Percentiles rank a stretch among this genome's conserved stretches.
These are phyloP conservation scores for Vaccinium myrtillus DNA, from an alignment of 148 eudicot genomes.

Conservation along the genomic window DNA sequence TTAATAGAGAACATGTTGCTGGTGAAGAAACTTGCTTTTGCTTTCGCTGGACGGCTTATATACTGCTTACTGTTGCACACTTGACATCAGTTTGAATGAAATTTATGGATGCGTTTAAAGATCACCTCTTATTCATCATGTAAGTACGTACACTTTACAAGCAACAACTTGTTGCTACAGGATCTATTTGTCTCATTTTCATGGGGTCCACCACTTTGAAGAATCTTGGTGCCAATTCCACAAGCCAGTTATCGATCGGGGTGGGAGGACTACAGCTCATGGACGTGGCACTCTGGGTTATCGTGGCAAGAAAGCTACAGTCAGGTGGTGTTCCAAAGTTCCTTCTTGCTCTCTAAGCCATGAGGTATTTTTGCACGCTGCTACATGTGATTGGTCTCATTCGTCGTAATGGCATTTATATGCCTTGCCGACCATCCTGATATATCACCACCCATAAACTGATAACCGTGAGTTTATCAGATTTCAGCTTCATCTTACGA, in stretches of 20 bases:
- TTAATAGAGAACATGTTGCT: neutral
- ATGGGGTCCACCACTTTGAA: conserved; percentile 89
- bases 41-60: too few relatives aligned
- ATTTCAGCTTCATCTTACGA: conserved; percentile 45
- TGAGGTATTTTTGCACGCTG: too few relatives aligned
- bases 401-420: conserved; percentile 61
- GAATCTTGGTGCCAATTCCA: conserved; percentile 63
- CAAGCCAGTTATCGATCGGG: conserved; percentile 10
- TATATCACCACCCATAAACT: conserved; percentile 91
- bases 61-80: too few relatives aligned
- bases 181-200: conserved; percentile 47
- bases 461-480: conserved; percentile 15
- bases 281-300: too few relatives aligned
- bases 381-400: conserved; percentile 56
- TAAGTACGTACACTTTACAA: neutral
- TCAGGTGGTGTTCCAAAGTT: too few relatives aligned
- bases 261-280: too few relatives aligned
- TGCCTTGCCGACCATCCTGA: conserved; percentile 80
- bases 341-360: too few relatives aligned
- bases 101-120: neutral
- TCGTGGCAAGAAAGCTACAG: too few relatives aligned
- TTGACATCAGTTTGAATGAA: neutral
- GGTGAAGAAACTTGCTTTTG: too few relatives aligned
- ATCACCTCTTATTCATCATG: neutral
- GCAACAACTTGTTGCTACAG: too few relatives aligned